These are phyloP conservation scores for Agastache rugosa DNA, from an alignment of 257 asterid genomes.

Conservation along the genomic window DNA sequence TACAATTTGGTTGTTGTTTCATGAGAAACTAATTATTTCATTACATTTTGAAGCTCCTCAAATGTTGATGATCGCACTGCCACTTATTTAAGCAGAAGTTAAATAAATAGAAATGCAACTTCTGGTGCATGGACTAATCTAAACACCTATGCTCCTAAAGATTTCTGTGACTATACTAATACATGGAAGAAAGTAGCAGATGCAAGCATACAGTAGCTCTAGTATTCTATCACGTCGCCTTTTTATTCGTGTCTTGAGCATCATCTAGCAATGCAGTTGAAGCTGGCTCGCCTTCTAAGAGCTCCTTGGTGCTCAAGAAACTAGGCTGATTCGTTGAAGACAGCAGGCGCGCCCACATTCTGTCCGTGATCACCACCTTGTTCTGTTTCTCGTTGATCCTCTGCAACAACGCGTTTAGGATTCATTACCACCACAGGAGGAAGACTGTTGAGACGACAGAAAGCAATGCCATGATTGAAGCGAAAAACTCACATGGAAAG, in stretches of 20 bases:
- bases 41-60: conserved; percentile 5
- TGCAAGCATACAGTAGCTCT: not conserved
- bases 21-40: not conserved
- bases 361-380: conserved; percentile 89
- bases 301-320: conserved; percentile 54
- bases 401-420: conserved; percentile 44
- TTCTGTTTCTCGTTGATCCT: conserved; percentile 69
- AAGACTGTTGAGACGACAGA: not conserved
- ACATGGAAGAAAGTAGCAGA: not conserved
- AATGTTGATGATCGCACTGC: not conserved
- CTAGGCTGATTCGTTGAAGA: conserved; percentile 97
- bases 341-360: conserved; percentile 97
- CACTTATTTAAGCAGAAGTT: conserved; percentile 25
- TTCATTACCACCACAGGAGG: not conserved
- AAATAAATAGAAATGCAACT: not conserved
- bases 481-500: conserved; percentile 68
- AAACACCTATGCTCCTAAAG: not conserved
- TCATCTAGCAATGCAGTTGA: conserved; percentile 41
- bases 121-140: not conserved
- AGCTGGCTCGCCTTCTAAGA: conserved; percentile 40
- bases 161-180: not conserved
- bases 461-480: not conserved
- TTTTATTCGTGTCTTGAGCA: conserved; percentile 3
- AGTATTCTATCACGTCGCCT: conserved; percentile 2
- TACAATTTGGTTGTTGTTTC: not conserved